phyloP scores from a whole-genome alignment of 192 early-diverging fungal genomes.

The Rhizoclosmatium globosum region DNA sequence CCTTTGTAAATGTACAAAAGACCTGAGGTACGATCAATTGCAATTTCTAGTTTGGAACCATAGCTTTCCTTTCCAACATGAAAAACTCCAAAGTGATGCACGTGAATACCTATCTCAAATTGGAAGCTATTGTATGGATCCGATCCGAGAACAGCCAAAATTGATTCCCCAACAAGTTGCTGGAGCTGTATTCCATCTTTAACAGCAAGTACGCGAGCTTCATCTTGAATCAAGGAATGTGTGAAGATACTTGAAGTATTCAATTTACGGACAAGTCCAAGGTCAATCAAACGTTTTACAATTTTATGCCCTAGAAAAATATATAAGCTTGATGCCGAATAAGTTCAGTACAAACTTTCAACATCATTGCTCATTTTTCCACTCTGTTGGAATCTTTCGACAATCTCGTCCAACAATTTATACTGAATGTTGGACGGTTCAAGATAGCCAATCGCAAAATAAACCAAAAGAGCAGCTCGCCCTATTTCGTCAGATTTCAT shows the following conservation, averaged over 20 bases:
- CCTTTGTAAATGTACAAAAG: slow-evolving; percentile 19
- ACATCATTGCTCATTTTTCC: not conserved
- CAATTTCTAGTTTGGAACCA: not conserved
- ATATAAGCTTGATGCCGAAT: not conserved
- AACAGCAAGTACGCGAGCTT: not conserved
- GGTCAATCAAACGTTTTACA: slow-evolving; percentile 1
- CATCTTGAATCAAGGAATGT: slow-evolving; percentile 9
- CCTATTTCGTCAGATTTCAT: not conserved
- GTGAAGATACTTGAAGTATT: not conserved
- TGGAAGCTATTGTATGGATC: slow-evolving; percentile 11
- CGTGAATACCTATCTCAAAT: not conserved
- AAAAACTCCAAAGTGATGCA: not conserved
- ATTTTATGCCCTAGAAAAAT: not conserved
- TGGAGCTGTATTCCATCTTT: not conserved
- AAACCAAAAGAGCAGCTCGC: not conserved
- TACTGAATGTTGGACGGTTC: not conserved
- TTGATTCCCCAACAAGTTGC: not conserved
- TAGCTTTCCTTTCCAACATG: not conserved
- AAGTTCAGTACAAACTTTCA: not conserved
- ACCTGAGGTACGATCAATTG: slow-evolving; percentile 1
- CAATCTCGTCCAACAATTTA: not conserved
- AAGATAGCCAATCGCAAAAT: not conserved
- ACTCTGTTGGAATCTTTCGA: not conserved
- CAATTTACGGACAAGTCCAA: not conserved
- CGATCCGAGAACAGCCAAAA: not conserved